These are phyloP conservation scores for Trichothecium sympodiale DNA, from an alignment of 2,329 filamentous ascomycete genomes.

Conservation along the genomic window DNA sequence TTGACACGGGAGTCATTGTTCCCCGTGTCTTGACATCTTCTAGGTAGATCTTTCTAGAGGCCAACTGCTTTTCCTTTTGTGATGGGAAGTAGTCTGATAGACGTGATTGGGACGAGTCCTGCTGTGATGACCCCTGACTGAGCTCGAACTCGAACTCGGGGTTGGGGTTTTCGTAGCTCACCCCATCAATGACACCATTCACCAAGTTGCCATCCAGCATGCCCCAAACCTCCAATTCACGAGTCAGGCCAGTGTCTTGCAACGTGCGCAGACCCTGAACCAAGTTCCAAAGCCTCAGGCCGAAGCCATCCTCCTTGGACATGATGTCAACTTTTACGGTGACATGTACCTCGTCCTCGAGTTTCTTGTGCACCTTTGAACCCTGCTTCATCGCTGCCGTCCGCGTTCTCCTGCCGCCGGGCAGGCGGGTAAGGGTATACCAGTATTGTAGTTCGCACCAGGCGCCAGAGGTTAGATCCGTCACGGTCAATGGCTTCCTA, in stretches of 20 bases:
- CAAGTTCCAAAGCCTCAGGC: constrained; percentile 78
- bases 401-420: constrained; percentile 59
- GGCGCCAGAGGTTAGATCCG: constrained; percentile 75
- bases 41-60: constrained; percentile 48
- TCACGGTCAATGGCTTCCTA: constrained; percentile 72
- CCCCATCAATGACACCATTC: constrained; percentile 80
- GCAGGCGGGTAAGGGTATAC: constrained; percentile 66
- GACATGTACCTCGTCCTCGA: constrained; percentile 78
- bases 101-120: constrained; percentile 20
- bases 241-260: constrained; percentile 57
- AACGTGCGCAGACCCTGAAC: constrained; percentile 73
- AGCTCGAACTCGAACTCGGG: constrained; percentile 54
- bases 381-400: constrained; percentile 81
- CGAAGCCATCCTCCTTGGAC: constrained; percentile 73
- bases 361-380: constrained; percentile 63
- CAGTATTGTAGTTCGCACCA: constrained; percentile 97
- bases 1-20: constrained; percentile 51
- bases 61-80: constrained; percentile 2
- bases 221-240: constrained; percentile 80
- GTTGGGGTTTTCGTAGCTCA: constrained; percentile 70
- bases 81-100: constrained; percentile 30
- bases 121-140: constrained; percentile 18
- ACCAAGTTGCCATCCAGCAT: constrained; percentile 70
- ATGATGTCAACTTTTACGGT: constrained; percentile 61
- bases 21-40: constrained; percentile 81